Evolutionary conservation across 257 asterid species (phyloP).

Genomic region (Lycium barbarum): DNA sequence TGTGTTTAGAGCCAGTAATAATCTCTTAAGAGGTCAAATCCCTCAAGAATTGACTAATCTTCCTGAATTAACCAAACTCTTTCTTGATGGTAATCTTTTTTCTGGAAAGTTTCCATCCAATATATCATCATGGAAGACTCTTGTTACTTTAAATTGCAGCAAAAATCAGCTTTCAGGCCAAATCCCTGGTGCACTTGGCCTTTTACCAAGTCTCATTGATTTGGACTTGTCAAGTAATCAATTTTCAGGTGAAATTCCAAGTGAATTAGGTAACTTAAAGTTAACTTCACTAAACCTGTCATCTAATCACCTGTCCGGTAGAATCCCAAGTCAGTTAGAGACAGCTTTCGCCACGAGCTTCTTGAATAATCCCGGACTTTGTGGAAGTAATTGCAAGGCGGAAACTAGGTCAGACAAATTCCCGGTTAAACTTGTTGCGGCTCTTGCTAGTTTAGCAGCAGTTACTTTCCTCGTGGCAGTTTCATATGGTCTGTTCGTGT

Average conservation of each 20-base stretch:
- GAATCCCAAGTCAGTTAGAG: neutral
- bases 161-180: slow-evolving; percentile 9
- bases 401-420: neutral
- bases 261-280: neutral
- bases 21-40: slow-evolving; percentile 5
- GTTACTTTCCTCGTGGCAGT: neutral
- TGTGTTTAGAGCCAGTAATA: slow-evolving; percentile 16
- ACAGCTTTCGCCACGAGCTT: slow-evolving; percentile 1
- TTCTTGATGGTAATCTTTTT: neutral
- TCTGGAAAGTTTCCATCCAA: slow-evolving; percentile 3
- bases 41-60: slow-evolving; percentile 16
- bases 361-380: slow-evolving; percentile 19
- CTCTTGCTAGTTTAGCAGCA: slow-evolving; percentile 2
- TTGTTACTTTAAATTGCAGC: neutral
- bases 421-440: neutral
- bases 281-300: slow-evolving; percentile 2
- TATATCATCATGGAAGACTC: slow-evolving; percentile 3
- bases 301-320: slow-evolving; percentile 3
- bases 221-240: slow-evolving; percentile 10
- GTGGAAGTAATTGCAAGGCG: neutral
- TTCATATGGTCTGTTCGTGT: neutral
- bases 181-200: slow-evolving; percentile 6
- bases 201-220: slow-evolving; percentile 7
- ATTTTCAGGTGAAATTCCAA: slow-evolving; percentile 22
- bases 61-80: neutral